Evolutionary conservation across 179 eudicot genomes (phyloP).

Genomic region (Dionaea muscipula): DNA sequence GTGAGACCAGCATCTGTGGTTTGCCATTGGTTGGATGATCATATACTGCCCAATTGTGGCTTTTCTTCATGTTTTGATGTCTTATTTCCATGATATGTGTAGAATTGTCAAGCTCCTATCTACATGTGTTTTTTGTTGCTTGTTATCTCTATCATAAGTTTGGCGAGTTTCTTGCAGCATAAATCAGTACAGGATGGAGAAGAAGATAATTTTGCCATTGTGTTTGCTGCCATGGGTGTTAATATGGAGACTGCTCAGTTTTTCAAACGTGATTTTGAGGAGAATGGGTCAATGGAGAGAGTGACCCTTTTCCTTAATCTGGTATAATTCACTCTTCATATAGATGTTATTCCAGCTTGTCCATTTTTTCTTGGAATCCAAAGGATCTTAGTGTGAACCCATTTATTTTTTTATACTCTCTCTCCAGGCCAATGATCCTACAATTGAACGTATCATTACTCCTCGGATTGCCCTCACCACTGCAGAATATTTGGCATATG

Average conservation of each 20-base stretch:
- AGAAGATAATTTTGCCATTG: conserved; percentile 98
- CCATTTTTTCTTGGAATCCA: neutral
- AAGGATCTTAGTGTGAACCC: neutral
- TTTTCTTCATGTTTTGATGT: neutral
- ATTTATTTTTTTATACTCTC: conserved; percentile 9
- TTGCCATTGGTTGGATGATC: neutral
- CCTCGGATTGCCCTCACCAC: conserved; percentile 98
- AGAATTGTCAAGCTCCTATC: neutral
- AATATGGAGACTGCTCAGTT: conserved; percentile 99
- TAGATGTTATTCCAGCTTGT: no score
- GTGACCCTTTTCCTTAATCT: conserved; percentile 80
- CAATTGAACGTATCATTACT: conserved; percentile 96
- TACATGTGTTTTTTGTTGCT: neutral
- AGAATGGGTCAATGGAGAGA: conserved; percentile 94
- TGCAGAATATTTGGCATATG: conserved; percentile 95
- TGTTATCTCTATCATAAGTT: neutral
- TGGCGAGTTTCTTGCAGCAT: conserved; percentile 1
- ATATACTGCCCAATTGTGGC: neutral
- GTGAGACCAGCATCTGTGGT: no score
- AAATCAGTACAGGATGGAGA: conserved; percentile 36
- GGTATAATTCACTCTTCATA: conserved; percentile 21
- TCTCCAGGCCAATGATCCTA: conserved; percentile 93
- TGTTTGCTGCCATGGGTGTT: conserved; percentile 99
- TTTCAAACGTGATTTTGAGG: conserved; percentile 98
- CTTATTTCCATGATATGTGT: neutral